Base-by-base conservation (phyloP, 2,329 filamentous ascomycete genomes). In the Xylariaceae sp. region DNA sequence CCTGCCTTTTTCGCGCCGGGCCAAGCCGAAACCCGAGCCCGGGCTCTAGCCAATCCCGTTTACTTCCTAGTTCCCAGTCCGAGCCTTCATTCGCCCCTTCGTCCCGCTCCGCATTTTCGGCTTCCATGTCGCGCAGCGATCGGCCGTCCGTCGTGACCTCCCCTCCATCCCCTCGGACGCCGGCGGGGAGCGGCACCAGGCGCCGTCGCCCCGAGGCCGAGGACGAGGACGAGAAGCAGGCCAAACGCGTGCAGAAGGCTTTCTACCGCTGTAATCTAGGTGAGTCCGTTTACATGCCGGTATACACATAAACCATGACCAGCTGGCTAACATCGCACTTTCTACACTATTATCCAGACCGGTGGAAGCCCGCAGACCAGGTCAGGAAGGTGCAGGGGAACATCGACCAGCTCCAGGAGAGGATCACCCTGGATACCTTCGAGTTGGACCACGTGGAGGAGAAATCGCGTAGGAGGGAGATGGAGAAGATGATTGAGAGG, bases 191-290 rank as follows among this genome's bases (percentile, higher is more conserved):
- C 32, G 32, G 32, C 6, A 37, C 12, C 32, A 37, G 43, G 57
- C 59, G 48, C 58, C 57, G 67, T 62, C 29, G 69, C 67, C 50
- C 65, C 65, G 32, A 70, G 61, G 48, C 61, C 66, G 46, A 65
- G 23, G 47, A 63, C 48, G 45, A 37, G 12, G 32, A 37, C 32
- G 3, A 4, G 32, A 16, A 37, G 14, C 3, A 37, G 14, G 32
- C 32, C 3, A 37, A 37, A 10, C 5, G 32, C 3, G 32, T 37
- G 32, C 9, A 37, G 7, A 37, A 10, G 32, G 9, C 7, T 12
- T 37, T 37, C 12, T 7, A 7, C 12, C 9, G 7, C 3, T 37
- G 9, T 10, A 16, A 16, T 7, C 3, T 37, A 14, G 7, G 32
- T 37, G 14, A 3, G 32, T 12, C 32, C 32, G 3, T 37, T 12